Evolutionary conservation across 345 rosid genomes (phyloP).

Genomic region (Brassica rapa): DNA sequence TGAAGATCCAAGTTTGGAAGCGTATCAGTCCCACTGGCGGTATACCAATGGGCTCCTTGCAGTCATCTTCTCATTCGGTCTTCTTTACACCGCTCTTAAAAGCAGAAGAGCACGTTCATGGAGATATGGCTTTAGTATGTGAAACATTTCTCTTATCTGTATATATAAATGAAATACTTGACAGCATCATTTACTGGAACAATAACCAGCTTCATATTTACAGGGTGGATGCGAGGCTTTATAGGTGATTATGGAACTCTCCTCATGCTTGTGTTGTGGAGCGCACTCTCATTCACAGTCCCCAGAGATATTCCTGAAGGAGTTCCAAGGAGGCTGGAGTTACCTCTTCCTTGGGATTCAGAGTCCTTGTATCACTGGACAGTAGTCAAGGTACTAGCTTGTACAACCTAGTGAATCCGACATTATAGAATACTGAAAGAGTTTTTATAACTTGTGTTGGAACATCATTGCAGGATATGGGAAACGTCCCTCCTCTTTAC

Average conservation of each 20-base stretch:
- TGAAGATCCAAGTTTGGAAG: slow-evolving; percentile 48
- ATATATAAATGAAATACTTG: neutral
- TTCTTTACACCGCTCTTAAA: slow-evolving; percentile 62
- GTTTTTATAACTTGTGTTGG: neutral
- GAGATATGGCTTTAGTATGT: slow-evolving; percentile 70
- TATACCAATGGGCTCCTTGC: slow-evolving; percentile 74
- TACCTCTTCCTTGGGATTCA: slow-evolving; percentile 69
- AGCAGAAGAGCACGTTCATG: slow-evolving; percentile 80
- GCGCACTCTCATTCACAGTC: slow-evolving; percentile 55
- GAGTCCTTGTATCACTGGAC: slow-evolving; percentile 72
- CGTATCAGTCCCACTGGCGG: slow-evolving; percentile 62
- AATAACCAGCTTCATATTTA: slow-evolving; percentile 23
- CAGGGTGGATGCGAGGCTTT: slow-evolving; percentile 70
- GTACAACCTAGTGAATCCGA: neutral
- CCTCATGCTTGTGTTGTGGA: slow-evolving; percentile 77
- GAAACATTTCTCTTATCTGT: neutral
- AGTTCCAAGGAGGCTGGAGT: slow-evolving; percentile 72
- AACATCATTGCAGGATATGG: slow-evolving; percentile 62
- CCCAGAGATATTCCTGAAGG: slow-evolving; percentile 62
- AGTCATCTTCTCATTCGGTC: slow-evolving; percentile 66
- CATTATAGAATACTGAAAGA: neutral
- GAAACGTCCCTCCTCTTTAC: slow-evolving; percentile 58
- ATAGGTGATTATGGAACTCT: slow-evolving; percentile 87
- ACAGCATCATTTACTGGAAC: neutral
- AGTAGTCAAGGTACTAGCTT: slow-evolving; percentile 55